phyloP scores from a whole-genome alignment of 345 rosid species.

The Boechera divaricarpa region DNA sequence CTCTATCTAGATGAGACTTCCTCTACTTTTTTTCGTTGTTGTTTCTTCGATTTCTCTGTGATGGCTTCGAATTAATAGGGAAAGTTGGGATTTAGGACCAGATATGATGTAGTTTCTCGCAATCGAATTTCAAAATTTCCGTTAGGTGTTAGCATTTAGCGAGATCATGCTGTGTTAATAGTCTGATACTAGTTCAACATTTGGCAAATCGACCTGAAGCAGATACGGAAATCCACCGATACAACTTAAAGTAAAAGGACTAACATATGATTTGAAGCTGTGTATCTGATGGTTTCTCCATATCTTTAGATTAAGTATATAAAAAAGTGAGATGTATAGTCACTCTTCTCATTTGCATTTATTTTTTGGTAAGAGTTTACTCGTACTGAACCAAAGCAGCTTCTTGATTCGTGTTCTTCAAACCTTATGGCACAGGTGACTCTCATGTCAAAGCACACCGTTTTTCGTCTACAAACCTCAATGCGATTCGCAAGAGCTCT shows the following conservation, averaged over 20 bases:
- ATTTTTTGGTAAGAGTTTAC: not conserved
- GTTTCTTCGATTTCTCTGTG: not conserved
- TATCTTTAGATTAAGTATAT: not conserved
- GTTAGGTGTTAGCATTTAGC: not conserved
- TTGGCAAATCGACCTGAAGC: not conserved
- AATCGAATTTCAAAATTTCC: not conserved
- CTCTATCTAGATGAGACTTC: not conserved
- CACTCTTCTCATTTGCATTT: not conserved
- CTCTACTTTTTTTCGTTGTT: not conserved
- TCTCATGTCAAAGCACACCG: constrained; percentile 45
- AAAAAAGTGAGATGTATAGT: not conserved
- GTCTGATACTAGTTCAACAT: not conserved
- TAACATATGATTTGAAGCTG: not conserved
- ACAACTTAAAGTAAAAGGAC: not conserved
- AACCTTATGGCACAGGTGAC: constrained; percentile 46
- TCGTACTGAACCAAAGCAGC: not conserved
- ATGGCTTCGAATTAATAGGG: too few relatives aligned
- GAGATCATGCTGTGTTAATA: not conserved
- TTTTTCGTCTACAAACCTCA: constrained; percentile 49
- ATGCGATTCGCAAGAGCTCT: constrained; percentile 44
- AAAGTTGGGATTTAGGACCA: too few relatives aligned
- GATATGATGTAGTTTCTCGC: too few relatives aligned
- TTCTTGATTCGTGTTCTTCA: not conserved
- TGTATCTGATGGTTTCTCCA: not conserved
- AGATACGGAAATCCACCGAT: not conserved